Evolutionary conservation across 164 flowering plant species (phyloP).

Genomic region (Akebia trifoliata): DNA sequence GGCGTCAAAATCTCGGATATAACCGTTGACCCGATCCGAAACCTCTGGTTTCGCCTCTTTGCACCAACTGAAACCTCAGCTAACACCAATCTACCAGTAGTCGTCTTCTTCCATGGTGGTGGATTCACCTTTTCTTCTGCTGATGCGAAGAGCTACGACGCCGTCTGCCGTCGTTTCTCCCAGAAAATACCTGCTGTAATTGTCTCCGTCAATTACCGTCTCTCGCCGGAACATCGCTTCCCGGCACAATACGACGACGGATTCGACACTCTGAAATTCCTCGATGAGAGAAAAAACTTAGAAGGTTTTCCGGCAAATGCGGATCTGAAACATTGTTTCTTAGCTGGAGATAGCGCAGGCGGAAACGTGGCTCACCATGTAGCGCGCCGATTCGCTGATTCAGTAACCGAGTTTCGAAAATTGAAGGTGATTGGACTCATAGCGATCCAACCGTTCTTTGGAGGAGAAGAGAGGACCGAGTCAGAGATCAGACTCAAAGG

Average conservation of each 20-base stretch:
- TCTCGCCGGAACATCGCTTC: conserved; percentile 29
- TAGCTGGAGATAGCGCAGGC: conserved; percentile 65
- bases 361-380: conserved; percentile 62
- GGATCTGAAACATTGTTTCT: conserved; percentile 25
- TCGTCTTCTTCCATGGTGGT: conserved; percentile 32
- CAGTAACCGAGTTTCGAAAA: background rate
- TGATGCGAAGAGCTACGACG: conserved; percentile 14
- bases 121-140: conserved; percentile 18
- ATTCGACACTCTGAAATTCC: conserved; percentile 17
- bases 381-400: conserved; percentile 18
- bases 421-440: conserved; percentile 21
- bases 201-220: conserved; percentile 39
- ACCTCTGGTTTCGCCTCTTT: conserved; percentile 35
- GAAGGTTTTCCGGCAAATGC: conserved; percentile 16
- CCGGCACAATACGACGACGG: conserved; percentile 36
- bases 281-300: background rate
- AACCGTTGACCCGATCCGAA: conserved; percentile 19
- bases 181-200: conserved; percentile 21
- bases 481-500: conserved; percentile 20
- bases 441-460: conserved; percentile 26
- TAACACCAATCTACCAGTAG: conserved; percentile 18
- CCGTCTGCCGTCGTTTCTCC: conserved; percentile 19
- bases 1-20: conserved; percentile 19
- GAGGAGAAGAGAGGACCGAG: conserved; percentile 35
- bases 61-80: conserved; percentile 8